Evolutionary conservation across 1,284 basidiomycete species (phyloP).

Genomic region (Leccinum angustisporum): DNA sequence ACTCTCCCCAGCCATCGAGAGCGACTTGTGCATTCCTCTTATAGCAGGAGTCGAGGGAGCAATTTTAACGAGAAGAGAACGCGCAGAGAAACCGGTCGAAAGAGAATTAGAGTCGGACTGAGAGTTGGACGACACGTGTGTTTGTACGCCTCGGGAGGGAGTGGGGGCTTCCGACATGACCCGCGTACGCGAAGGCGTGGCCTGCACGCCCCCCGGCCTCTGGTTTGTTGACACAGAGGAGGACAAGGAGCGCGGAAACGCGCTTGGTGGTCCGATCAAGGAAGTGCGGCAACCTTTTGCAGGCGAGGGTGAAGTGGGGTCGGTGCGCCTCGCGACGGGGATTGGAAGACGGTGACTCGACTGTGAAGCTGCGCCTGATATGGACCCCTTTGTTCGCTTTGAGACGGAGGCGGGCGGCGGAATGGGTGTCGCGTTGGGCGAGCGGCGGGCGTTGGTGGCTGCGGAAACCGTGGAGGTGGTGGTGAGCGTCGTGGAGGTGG

Average conservation of each 20-base stretch:
- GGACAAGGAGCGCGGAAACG: conserved; percentile 31
- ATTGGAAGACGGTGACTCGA: conserved; percentile 25
- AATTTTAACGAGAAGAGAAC: conserved; percentile 24
- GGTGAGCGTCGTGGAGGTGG: conserved; percentile 28
- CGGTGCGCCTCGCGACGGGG: conserved; percentile 19
- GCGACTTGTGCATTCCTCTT: conserved; percentile 17
- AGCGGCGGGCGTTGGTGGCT: conserved; percentile 21
- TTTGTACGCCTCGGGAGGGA: conserved; percentile 24
- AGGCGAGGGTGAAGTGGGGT: conserved; percentile 29
- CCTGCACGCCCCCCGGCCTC: conserved; percentile 27
- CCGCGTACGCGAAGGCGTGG: conserved; percentile 40
- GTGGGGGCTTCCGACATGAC: conserved; percentile 33
- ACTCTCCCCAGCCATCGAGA: conserved; percentile 13
- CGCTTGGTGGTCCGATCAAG: conserved; percentile 33
- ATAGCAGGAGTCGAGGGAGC: conserved; percentile 27
- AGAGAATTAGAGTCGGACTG: conserved; percentile 23
- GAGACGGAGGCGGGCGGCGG: conserved; percentile 19
- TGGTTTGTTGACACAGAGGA: conserved; percentile 29
- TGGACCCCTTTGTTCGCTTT: conserved; percentile 22
- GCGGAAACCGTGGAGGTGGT: conserved; percentile 19
- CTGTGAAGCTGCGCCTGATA: conserved; percentile 20
- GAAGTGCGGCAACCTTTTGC: conserved; percentile 28
- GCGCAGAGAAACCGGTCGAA: conserved; percentile 19
- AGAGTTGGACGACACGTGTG: conserved; percentile 23
- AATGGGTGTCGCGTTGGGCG: conserved; percentile 35